Percentiles rank a stretch among this genome's conserved stretches.
Conservation (phyloP, 495 filamentous ascomycete species). For the Penicillium manginii region DNA sequence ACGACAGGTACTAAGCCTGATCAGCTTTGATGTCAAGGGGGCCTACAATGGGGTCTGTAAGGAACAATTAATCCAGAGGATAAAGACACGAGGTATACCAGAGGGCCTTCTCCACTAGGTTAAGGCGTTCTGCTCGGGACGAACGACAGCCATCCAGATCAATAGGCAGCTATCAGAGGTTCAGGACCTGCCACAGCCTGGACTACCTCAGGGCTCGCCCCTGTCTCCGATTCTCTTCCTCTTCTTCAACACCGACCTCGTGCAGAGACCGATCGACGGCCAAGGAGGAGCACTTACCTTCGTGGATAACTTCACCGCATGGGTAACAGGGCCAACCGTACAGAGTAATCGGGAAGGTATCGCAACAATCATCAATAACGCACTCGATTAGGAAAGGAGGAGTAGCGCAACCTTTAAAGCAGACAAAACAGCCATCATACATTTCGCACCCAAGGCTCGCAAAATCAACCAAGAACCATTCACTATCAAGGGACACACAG, state of each 20-base stretch:
- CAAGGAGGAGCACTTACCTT: slow-evolving; percentile 22
- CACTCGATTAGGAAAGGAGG: neutral
- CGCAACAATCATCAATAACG: neutral
- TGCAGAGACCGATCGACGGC: slow-evolving; percentile 21
- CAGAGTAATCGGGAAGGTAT: slow-evolving; percentile 5
- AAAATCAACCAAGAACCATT: neutral
- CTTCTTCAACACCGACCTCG: slow-evolving; percentile 38
- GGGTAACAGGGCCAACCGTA: neutral
- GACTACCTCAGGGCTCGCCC: slow-evolving; percentile 33
- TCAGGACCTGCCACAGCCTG: slow-evolving; percentile 17
- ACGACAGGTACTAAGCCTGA: slow-evolving; percentile 28
- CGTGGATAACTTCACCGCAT: slow-evolving; percentile 12
- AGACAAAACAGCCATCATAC: slow-evolving; percentile 4
- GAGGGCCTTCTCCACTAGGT: slow-evolving; percentile 34
- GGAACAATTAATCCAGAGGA: slow-evolving; percentile 34
- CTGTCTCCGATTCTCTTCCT: slow-evolving; percentile 38
- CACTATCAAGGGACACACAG: slow-evolving; percentile 1
- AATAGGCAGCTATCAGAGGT: slow-evolving; percentile 18
- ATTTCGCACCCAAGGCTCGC: slow-evolving; percentile 4
- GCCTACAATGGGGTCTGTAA: slow-evolving; percentile 44
- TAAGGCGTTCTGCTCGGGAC: slow-evolving; percentile 31
- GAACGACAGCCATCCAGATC: slow-evolving; percentile 18
- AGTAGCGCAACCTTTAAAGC: slow-evolving; percentile 2
- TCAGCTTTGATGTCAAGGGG: slow-evolving; percentile 47
- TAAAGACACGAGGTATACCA: slow-evolving; percentile 35